Evolutionary conservation across 768 basidiomycete species (phyloP).

Genomic region (Lactarius akahatsu): DNA sequence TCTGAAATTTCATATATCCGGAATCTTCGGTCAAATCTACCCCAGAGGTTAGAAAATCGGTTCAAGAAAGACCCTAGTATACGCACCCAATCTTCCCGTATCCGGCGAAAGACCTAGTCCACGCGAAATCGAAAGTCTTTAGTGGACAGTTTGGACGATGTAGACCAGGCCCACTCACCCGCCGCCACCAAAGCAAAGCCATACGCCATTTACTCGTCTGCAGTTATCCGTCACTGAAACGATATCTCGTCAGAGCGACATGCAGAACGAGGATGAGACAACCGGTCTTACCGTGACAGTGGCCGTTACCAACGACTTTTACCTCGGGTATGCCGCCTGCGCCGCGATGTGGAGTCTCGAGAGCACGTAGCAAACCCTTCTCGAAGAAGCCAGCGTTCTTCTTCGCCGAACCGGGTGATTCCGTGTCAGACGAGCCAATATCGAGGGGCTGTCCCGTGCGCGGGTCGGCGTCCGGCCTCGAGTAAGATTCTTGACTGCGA

Average conservation of each 20-base stretch:
- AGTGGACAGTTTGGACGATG: slow-evolving; percentile 16
- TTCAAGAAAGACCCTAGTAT: slow-evolving; percentile 9
- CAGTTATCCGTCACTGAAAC: slow-evolving; percentile 82
- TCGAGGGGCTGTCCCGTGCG: slow-evolving; percentile 63
- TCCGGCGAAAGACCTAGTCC: slow-evolving; percentile 69
- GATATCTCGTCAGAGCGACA: slow-evolving; percentile 26
- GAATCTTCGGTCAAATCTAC: slow-evolving; percentile 89
- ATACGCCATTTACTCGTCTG: slow-evolving; percentile 77
- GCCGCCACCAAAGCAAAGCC: slow-evolving; percentile 90
- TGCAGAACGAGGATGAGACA: not conserved
- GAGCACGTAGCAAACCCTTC: slow-evolving; percentile 69
- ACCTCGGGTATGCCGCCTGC: slow-evolving; percentile 60
- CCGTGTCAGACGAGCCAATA: slow-evolving; percentile 62
- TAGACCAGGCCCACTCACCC: slow-evolving; percentile 47
- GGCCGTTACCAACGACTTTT: slow-evolving; percentile 88
- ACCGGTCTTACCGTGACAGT: slow-evolving; percentile 67
- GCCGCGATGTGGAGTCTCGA: slow-evolving; percentile 64
- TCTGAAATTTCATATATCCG: slow-evolving; percentile 84
- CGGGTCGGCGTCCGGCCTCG: slow-evolving; percentile 61
- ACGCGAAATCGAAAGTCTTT: not conserved
- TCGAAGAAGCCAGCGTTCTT: slow-evolving; percentile 81
- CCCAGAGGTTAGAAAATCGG: slow-evolving; percentile 7
- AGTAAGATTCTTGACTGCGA: slow-evolving; percentile 71
- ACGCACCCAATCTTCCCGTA: slow-evolving; percentile 74
- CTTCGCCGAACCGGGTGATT: slow-evolving; percentile 60